A percentile compares a stretch with the other conserved stretches of the same genome.
These are phyloP conservation scores for Coniosporium apollinis DNA, from an alignment of 495 filamentous ascomycete genomes.

Conservation along the genomic window DNA sequence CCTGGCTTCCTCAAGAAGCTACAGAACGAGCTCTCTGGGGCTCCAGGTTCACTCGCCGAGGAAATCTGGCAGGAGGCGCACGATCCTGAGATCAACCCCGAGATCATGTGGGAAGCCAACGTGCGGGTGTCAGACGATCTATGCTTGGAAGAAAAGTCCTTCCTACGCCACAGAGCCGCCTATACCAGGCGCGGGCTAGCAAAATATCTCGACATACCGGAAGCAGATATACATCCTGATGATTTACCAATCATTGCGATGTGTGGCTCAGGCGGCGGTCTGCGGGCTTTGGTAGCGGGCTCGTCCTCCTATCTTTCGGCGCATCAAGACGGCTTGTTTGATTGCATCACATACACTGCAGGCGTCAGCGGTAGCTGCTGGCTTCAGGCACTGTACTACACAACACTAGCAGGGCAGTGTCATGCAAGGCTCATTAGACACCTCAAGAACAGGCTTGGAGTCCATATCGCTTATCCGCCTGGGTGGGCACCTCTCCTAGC, in stretches of 20 bases:
- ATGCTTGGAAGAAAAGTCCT: slow-evolving; percentile 66
- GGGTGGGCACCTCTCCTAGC: slow-evolving; percentile 58
- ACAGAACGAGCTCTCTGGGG: slow-evolving; percentile 71
- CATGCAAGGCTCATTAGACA: slow-evolving; percentile 59
- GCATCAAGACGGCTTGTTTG: slow-evolving; percentile 71
- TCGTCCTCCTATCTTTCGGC: slow-evolving; percentile 67
- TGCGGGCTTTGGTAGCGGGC: slow-evolving; percentile 79
- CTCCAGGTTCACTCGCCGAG: slow-evolving; percentile 69
- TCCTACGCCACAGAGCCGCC: slow-evolving; percentile 44
- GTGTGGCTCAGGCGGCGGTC: slow-evolving; percentile 81
- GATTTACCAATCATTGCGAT: slow-evolving; percentile 87
- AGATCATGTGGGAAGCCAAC: slow-evolving; percentile 59
- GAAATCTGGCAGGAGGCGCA: slow-evolving; percentile 88
- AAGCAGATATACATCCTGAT: slow-evolving; percentile 70
- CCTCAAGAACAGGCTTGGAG: slow-evolving; percentile 62
- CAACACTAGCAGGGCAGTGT: slow-evolving; percentile 50
- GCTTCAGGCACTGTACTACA: slow-evolving; percentile 80
- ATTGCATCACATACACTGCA: slow-evolving; percentile 85
- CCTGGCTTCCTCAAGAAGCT: slow-evolving; percentile 70
- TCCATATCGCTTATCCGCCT: slow-evolving; percentile 87
- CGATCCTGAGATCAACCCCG: slow-evolving; percentile 66
- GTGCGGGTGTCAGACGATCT: slow-evolving; percentile 73
- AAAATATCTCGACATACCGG: slow-evolving; percentile 59
- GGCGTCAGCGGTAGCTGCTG: slow-evolving; percentile 93
- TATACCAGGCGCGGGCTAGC: slow-evolving; percentile 56